These are phyloP conservation scores for Phtheirospermum japonicum DNA, from an alignment of 257 asterid species.

Conservation along the genomic window DNA sequence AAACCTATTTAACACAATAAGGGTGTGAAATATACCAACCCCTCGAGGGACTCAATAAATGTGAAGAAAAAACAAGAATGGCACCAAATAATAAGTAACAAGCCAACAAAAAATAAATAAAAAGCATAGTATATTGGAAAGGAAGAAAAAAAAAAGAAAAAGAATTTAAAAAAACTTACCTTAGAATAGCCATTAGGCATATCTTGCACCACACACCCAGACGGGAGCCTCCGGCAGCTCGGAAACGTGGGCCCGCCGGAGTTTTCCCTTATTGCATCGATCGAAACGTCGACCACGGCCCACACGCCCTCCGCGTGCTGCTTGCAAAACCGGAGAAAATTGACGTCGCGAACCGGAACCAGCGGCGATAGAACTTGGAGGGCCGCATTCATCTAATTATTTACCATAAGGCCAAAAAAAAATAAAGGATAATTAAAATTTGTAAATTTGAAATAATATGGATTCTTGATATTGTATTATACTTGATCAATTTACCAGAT, in stretches of 20 bases:
- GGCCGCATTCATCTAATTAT: slow-evolving; percentile 74
- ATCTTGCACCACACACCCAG: slow-evolving; percentile 93
- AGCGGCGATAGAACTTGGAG: slow-evolving; percentile 88
- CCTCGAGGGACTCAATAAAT: no score
- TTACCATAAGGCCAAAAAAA: not conserved
- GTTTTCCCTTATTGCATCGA: slow-evolving; percentile 57
- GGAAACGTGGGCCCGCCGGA: slow-evolving; percentile 39
- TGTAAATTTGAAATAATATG: not conserved
- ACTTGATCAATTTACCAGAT: slow-evolving; percentile 51
- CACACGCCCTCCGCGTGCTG: slow-evolving; percentile 93
- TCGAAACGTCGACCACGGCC: slow-evolving; percentile 91
- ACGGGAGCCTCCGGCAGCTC: slow-evolving; percentile 72
- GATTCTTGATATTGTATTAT: not conserved
- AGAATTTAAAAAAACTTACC: slow-evolving; percentile 37
- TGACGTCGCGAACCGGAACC: slow-evolving; percentile 85
- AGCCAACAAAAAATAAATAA: slow-evolving; percentile 23
- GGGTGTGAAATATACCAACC: no score
- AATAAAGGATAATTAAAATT: not conserved
- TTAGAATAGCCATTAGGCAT: slow-evolving; percentile 96
- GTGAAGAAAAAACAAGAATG: slow-evolving; percentile 25
- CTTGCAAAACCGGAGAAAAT: slow-evolving; percentile 90
- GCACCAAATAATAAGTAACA: slow-evolving; percentile 18
- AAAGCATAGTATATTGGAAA: no score
- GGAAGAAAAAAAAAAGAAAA: not conserved
- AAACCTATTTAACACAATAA: slow-evolving; percentile 46